Evolutionary conservation across 192 early-diverging fungal species (phyloP), one percentile per base, ranked within the genome.

Genomic region (Coemansia sp.): DNA sequence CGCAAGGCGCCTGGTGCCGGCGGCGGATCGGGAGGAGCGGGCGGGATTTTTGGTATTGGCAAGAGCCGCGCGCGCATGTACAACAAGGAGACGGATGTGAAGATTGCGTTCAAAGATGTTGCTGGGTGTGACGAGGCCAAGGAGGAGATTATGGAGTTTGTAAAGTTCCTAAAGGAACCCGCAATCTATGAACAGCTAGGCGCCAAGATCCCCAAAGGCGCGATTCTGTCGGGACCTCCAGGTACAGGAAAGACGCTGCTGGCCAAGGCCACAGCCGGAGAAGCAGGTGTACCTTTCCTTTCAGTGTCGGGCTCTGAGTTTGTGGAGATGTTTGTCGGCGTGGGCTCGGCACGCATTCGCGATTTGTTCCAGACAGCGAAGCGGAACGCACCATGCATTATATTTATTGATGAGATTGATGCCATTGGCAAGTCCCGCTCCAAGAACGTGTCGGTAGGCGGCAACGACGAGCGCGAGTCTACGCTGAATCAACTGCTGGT

Each of bases 101-200:
- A 92, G 62, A 92, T 99, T 47, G 96, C 96, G 67, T 99, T 99
- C 78, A 97, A 96, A 86, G 96, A 99, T 74, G 96, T 99, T 1
- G 97, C 97, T 10, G 97, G 97, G 8, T 94, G 94, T 78, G 96
- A 99, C 83, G 97, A 99, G 71, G 97, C 96, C 44, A 99, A 99
- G 85, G 89, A 94, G 68, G 97, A 99, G 81, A 99, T 99, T 54
- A 99, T 99, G 97, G 97, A 99, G 85, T 99, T 99, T 91, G 97
- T 99, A 58, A 97, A 97, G 81, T 98, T 98, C 82, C 79, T 98
- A 58, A 98, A 98, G 77, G 89, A 96, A 71, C 97, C 97, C 27
- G 86, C 81, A 44, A 73, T 83, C 23, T 99, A 95, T 81, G 96
- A 99, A 74, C 83, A 85, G 34, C 75, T 99, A 10, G 97, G 97